phyloP scores from a whole-genome alignment of 2,329 filamentous ascomycete genomes.

The Sporothrix schenckii region DNA sequence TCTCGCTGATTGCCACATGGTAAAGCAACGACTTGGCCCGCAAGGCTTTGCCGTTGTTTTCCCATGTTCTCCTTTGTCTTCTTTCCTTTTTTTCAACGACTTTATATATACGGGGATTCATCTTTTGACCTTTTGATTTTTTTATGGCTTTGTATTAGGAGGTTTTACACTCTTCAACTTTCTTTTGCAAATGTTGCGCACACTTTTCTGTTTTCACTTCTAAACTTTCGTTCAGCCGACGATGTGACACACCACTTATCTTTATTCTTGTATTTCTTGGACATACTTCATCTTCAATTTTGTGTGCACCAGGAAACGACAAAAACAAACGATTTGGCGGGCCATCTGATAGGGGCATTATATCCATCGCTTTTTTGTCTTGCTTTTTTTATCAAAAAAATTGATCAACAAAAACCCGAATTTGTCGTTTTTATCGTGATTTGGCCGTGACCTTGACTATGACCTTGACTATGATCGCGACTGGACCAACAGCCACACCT shows the following conservation, averaged over 20 bases:
- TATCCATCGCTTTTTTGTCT: slow-evolving; percentile 27
- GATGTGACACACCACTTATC: slow-evolving; percentile 20
- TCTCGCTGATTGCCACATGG: slow-evolving; percentile 36
- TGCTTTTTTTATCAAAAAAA: slow-evolving; percentile 13
- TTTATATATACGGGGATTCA: slow-evolving; percentile 21
- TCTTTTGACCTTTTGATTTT: background rate
- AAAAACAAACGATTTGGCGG: background rate
- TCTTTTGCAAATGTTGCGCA: background rate
- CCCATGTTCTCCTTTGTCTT: background rate
- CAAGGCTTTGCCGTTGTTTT: background rate
- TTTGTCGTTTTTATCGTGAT: background rate
- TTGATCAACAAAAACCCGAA: background rate
- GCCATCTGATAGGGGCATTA: slow-evolving; percentile 34
- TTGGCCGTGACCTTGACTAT: too few relatives aligned
- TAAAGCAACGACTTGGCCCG: slow-evolving; percentile 18
- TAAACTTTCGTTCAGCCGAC: slow-evolving; percentile 27
- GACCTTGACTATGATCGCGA: too few relatives aligned
- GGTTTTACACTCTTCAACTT: slow-evolving; percentile 16
- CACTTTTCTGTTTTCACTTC: background rate
- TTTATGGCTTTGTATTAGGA: slow-evolving; percentile 12
- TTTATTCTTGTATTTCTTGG: background rate
- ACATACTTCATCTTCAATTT: background rate
- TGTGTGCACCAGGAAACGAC: background rate
- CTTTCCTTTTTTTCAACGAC: slow-evolving; percentile 16
- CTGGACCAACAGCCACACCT: slow-evolving; percentile 7